Base-by-base conservation (phyloP, 148 eudicot genomes). In the Persicaria tinctoria region DNA sequence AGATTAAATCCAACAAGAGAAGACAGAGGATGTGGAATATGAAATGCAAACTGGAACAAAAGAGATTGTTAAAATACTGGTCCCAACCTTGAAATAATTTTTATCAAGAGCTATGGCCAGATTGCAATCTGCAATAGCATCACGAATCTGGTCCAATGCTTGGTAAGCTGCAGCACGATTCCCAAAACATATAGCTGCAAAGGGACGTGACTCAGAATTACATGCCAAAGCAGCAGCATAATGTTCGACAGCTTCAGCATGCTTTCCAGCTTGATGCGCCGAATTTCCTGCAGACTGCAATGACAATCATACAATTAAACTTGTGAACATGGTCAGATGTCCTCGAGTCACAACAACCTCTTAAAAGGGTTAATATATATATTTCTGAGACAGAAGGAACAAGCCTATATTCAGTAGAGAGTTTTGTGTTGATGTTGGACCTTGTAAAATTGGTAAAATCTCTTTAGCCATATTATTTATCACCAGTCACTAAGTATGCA, bases 81-180 rank as follows among this genome's bases (percentile, higher is more conserved):
- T 78, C 50, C 59, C 64, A 74, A 95, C 99, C 99, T 95, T 95
- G 68, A 84, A 60, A 83, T 95, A 95, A 81, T 85, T 86, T 81
- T 84, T 84, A 79, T 95, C 94, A 75, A 95, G 90, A 20, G 97
- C 97, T 56, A 92, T 88, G 70, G 99, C 97, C 48, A 95, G 78
- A 80, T 91, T 86, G 85, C 99, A 95, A 80, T 95, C 99, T 73
- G 99, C 93, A 84, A 95, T 81, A 46, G 99, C 99, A 82, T 95
- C 93, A 54, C 85, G 48, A 54, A 89, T 80, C 80, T 88, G 91
- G 60, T 89, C 91, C 85, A 89, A 78, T 51, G 93, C 87, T 75
- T 87, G 90, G 78, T 87, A 90, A 20, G 99, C 94, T 76, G 99
- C 99, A 80, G 97, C 97, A 66, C 97, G 97, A 77, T 95, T 95